Conservation (phyloP, 2,329 filamentous ascomycete genomes). For the Calonectria naviculata region DNA sequence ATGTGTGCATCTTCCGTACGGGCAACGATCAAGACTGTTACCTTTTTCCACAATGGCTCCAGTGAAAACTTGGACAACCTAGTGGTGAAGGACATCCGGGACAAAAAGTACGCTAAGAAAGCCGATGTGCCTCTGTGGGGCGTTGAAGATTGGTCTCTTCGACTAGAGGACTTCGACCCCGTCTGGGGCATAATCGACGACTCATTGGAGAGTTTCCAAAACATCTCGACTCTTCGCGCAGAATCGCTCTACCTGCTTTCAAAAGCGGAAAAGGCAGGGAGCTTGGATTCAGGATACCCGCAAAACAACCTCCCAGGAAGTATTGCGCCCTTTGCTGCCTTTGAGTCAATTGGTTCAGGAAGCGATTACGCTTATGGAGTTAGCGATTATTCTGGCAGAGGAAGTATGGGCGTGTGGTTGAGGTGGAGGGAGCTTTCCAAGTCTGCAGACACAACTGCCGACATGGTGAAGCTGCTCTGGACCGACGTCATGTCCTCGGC, state of each 20-base stretch:
- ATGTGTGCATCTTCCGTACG: slow-evolving; percentile 54
- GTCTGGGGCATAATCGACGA: slow-evolving; percentile 37
- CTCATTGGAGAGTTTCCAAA: slow-evolving; percentile 24
- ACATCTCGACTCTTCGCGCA: slow-evolving; percentile 27
- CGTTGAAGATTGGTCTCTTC: slow-evolving; percentile 38
- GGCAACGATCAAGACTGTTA: slow-evolving; percentile 57
- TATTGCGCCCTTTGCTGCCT: slow-evolving; percentile 20
- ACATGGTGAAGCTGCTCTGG: slow-evolving; percentile 22
- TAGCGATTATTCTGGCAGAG: neutral
- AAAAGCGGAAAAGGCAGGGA: neutral
- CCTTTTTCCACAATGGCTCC: slow-evolving; percentile 55
- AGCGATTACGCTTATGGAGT: neutral
- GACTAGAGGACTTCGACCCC: slow-evolving; percentile 26
- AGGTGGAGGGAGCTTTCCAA: slow-evolving; percentile 14
- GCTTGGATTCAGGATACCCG: neutral
- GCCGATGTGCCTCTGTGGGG: slow-evolving; percentile 48
- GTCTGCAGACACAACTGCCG: neutral
- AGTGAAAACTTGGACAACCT: slow-evolving; percentile 46
- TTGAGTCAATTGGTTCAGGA: slow-evolving; percentile 2
- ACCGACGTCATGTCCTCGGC: slow-evolving; percentile 27
- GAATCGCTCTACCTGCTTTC: slow-evolving; percentile 27
- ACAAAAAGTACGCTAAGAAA: slow-evolving; percentile 49
- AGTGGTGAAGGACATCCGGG: slow-evolving; percentile 43
- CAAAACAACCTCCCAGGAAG: slow-evolving; percentile 24
- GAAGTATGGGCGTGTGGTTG: slow-evolving; percentile 19